Evolutionary conservation across 371 early-diverging fungal species (phyloP).

Genomic region (Dinochytrium kinnereticum): DNA sequence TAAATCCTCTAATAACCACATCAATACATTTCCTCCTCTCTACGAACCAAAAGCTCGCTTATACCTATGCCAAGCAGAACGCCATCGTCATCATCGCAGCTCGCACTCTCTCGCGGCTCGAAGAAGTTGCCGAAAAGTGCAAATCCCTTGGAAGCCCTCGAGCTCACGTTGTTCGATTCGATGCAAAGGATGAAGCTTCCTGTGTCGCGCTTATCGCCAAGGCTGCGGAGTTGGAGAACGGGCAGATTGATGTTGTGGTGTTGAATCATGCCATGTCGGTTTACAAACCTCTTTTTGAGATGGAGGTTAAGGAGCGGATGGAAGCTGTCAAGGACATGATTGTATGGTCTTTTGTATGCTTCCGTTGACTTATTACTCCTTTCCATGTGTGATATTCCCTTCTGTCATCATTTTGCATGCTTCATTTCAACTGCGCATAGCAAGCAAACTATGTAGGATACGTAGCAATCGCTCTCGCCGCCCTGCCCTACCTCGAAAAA

Average conservation of each 20-base stretch:
- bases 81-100: constrained; percentile 23
- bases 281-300: constrained; percentile 15
- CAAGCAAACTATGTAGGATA: constrained; percentile 27
- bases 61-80: constrained; percentile 7
- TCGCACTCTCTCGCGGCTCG: neutral
- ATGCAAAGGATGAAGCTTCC: constrained; percentile 15
- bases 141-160: neutral
- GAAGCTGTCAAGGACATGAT: constrained; percentile 12
- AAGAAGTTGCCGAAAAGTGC: constrained; percentile 16
- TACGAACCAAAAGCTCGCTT: constrained; percentile 26
- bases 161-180: constrained; percentile 18
- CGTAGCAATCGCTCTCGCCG: constrained; percentile 12
- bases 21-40: too few species aligned
- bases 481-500: constrained; percentile 21
- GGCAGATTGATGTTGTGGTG: constrained; percentile 21
- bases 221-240: neutral
- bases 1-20: too few species aligned
- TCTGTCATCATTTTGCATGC: neutral
- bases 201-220: constrained; percentile 8
- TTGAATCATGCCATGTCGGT: constrained; percentile 22
- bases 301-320: constrained; percentile 7
- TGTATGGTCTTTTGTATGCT: neutral
- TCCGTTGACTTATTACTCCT: neutral
- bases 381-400: neutral
- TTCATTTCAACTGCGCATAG: neutral